Evolutionary conservation across 805 yeast genomes (phyloP), one percentile per base, ranked within the genome.

Genomic region (Alloascoidea africana): DNA sequence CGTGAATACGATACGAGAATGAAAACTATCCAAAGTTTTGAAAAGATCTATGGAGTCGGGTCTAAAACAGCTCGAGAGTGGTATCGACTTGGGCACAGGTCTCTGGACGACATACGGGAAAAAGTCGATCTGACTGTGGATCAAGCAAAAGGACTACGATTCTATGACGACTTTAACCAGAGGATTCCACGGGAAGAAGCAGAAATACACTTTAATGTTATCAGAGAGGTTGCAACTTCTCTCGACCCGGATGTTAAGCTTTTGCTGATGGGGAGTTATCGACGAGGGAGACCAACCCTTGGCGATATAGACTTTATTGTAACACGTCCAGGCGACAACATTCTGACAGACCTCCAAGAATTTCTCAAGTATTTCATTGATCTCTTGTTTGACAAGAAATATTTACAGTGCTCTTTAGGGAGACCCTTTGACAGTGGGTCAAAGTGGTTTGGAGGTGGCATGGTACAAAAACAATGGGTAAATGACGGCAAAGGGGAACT

Each of bases 241-340:
- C 39, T 68, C 14, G 70, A 66, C 38, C 48, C 61, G 0, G 43
- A 48, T 1, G 46, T 66, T 16, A 53, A 58, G 18, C 43, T 60
- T 4, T 46, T 55, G 5, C 55, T 67, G 32, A 65, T 65, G 62
- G 78, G 78, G 2, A 68, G 74, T 4, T 72, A 66, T 47, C 53
- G 71, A 23, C 57, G 79, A 15, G 75, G 72, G 2, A 46, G 55
- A n/a, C 35, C 41, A 3, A 48, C 48, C 3, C 64, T 69, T 41
- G 75, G 76, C 1, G 79, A 73, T 45, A 60, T 73, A 30, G 80
- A 73, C 47, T 57, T 69, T 33, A 52, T 73, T 16, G 38, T 73
- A 3, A 64, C 70, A 18, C 58, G 53, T 35, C 45, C 50, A 16
- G 38, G 52, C 13, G 56, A 49, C 3, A 52, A 55, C 1, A 43